Conservation (phyloP, 352 stramenopile genomes). For the Phytophthora chlamydospora region DNA sequence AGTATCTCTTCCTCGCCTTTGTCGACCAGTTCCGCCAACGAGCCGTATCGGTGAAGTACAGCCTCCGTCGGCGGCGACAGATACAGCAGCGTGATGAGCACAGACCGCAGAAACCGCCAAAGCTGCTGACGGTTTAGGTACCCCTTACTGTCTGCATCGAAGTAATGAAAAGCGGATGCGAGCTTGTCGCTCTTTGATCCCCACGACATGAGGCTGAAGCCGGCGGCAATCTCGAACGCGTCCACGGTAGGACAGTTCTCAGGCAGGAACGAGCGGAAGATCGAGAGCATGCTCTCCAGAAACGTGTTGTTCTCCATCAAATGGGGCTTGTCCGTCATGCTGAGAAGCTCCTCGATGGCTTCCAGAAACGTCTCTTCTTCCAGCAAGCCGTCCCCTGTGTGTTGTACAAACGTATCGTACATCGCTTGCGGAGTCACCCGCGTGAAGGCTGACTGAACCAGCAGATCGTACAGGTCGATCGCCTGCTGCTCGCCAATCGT, state of each 20-base stretch:
- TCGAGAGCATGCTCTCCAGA: slow-evolving; percentile 73
- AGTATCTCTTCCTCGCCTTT: slow-evolving; percentile 82
- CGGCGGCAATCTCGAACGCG: slow-evolving; percentile 83
- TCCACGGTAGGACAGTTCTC: slow-evolving; percentile 74
- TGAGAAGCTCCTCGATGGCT: slow-evolving; percentile 78
- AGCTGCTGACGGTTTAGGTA: slow-evolving; percentile 83
- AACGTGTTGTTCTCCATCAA: slow-evolving; percentile 83
- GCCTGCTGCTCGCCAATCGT: slow-evolving; percentile 68
- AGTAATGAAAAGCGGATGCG: slow-evolving; percentile 84
- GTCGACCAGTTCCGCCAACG: slow-evolving; percentile 76
- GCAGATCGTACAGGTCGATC: slow-evolving; percentile 61
- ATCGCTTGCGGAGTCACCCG: slow-evolving; percentile 73
- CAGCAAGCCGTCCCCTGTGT: slow-evolving; percentile 81
- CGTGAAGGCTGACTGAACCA: slow-evolving; percentile 74
- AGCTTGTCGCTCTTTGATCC: slow-evolving; percentile 90
- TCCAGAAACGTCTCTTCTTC: slow-evolving; percentile 88
- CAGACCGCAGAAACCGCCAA: slow-evolving; percentile 84
- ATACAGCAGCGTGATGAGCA: slow-evolving; percentile 77
- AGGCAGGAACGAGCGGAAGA: slow-evolving; percentile 77
- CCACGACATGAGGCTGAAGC: slow-evolving; percentile 81
- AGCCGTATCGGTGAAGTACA: slow-evolving; percentile 62
- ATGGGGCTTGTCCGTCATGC: slow-evolving; percentile 73
- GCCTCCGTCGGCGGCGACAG: slow-evolving; percentile 71
- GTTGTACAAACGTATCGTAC: slow-evolving; percentile 88
- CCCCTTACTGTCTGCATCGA: slow-evolving; percentile 81